Evolutionary conservation across 2,329 filamentous ascomycete species (phyloP).

Genomic region (Macrophomina phaseolina): DNA sequence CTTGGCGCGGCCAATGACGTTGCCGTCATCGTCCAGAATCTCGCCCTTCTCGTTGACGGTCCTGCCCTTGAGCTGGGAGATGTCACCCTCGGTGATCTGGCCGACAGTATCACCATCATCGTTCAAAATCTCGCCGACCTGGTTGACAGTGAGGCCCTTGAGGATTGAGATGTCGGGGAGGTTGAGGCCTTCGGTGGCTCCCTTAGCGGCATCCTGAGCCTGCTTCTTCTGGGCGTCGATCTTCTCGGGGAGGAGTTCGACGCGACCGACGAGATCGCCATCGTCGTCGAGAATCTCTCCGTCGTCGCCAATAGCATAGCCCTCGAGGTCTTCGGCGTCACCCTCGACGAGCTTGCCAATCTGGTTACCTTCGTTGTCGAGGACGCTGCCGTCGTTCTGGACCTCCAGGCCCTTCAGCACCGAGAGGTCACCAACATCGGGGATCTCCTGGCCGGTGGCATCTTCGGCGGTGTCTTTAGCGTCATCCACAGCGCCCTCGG

Average conservation of each 20-base stretch:
- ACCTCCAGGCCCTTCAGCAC: slow-evolving; percentile 59
- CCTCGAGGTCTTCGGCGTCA: slow-evolving; percentile 58
- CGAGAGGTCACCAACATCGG: slow-evolving; percentile 51
- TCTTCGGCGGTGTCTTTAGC: slow-evolving; percentile 34
- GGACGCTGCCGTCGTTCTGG: slow-evolving; percentile 60
- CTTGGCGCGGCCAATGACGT: slow-evolving; percentile 59
- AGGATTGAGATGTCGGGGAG: slow-evolving; percentile 54
- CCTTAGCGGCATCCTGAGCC: slow-evolving; percentile 39
- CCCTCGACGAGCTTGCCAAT: slow-evolving; percentile 58
- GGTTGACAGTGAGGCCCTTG: slow-evolving; percentile 54
- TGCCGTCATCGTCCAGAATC: slow-evolving; percentile 61
- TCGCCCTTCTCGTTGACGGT: slow-evolving; percentile 60
- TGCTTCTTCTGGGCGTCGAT: slow-evolving; percentile 43
- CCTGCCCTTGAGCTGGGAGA: slow-evolving; percentile 53
- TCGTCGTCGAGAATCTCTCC: slow-evolving; percentile 63
- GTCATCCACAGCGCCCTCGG: slow-evolving; percentile 30
- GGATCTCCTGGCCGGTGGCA: slow-evolving; percentile 36
- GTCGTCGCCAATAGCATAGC: slow-evolving; percentile 59
- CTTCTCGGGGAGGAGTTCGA: slow-evolving; percentile 56
- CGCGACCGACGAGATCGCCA: slow-evolving; percentile 60
- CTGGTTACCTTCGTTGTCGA: slow-evolving; percentile 56
- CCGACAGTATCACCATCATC: slow-evolving; percentile 58
- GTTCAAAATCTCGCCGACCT: slow-evolving; percentile 56
- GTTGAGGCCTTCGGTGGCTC: slow-evolving; percentile 35
- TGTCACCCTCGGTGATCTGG: slow-evolving; percentile 54